Evolutionary conservation across 2,329 filamentous ascomycete genomes (phyloP).

Genomic region (Colletotrichum spinosum): DNA sequence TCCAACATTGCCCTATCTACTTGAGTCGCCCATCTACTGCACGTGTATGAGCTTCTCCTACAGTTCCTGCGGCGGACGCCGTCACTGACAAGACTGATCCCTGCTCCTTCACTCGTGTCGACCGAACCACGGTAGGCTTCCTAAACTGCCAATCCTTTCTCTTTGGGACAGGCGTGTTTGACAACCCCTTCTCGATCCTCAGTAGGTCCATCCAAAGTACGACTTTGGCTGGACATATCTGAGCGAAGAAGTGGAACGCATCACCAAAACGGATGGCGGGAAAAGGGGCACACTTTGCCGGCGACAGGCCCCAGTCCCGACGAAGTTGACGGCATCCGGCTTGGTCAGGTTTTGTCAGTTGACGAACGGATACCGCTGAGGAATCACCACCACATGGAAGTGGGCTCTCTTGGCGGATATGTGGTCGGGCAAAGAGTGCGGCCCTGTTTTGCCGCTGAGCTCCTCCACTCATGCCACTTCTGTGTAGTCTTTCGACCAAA

Average conservation of each 20-base stretch:
- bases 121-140: conserved; percentile 7
- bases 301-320: not conserved
- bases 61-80: not conserved
- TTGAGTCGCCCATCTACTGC: too few relatives aligned
- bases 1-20: too few relatives aligned
- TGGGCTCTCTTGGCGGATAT: not conserved
- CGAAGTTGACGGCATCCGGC: not conserved
- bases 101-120: conserved; percentile 1
- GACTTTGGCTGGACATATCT: conserved; percentile 1
- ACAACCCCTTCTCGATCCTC: conserved; percentile 3
- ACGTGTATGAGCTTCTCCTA: too few relatives aligned
- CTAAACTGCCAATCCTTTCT: conserved; percentile 15
- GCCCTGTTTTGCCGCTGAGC: too few relatives aligned
- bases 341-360: conserved; percentile 21
- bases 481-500: too few relatives aligned
- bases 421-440: too few relatives aligned
- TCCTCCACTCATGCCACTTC: too few relatives aligned
- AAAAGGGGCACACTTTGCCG: conserved; percentile 18
- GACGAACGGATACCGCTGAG: not conserved
- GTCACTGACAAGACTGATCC: conserved; percentile 1
- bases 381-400: not conserved
- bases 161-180: conserved; percentile 20
- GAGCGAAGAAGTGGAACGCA: not conserved
- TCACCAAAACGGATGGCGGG: conserved; percentile 3
- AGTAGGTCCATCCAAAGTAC: conserved; percentile 19